Evolutionary conservation across 768 basidiomycete species (phyloP).

Genomic region (Cubamyces lactineus): DNA sequence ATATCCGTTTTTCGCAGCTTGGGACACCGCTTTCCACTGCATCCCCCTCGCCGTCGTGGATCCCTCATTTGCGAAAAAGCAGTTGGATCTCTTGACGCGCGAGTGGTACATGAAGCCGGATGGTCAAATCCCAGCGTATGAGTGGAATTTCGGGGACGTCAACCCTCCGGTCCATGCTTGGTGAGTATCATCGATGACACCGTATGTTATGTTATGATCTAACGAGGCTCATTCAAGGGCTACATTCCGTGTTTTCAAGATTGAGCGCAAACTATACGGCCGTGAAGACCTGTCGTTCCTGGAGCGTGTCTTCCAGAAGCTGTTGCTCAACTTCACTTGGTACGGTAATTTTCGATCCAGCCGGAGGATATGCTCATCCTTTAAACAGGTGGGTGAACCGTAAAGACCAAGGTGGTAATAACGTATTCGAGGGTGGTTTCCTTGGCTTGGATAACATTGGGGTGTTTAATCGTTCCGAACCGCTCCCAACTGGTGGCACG

Average conservation of each 20-base stretch:
- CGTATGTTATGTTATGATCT: background rate
- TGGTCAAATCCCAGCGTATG: conserved; percentile 97
- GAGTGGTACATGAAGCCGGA: conserved; percentile 99
- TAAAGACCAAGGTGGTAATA: conserved; percentile 92
- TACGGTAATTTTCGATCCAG: conserved; percentile 34
- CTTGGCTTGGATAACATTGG: conserved; percentile 98
- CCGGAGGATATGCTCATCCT: background rate
- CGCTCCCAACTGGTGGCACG: conserved; percentile 90
- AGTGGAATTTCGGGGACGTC: conserved; percentile 99
- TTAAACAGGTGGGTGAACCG: conserved; percentile 91
- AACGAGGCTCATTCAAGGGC: conserved; percentile 55
- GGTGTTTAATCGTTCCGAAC: conserved; percentile 96
- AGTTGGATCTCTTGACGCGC: conserved; percentile 91
- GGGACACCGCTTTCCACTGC: conserved; percentile 99
- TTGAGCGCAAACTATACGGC: conserved; percentile 94
- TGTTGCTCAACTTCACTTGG: conserved; percentile 97
- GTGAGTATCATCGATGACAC: conserved; percentile 41
- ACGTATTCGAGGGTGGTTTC: conserved; percentile 98
- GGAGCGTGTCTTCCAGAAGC: conserved; percentile 97
- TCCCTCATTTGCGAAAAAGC: conserved; percentile 95
- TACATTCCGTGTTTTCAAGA: conserved; percentile 98
- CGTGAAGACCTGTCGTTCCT: conserved; percentile 89
- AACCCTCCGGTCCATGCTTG: conserved; percentile 99
- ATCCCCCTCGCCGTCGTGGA: conserved; percentile 97
- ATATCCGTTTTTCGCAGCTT: conserved; percentile 98